Percentiles rank a stretch among this genome's conserved stretches.
Evolutionary conservation across 2,329 filamentous ascomycete species (phyloP).

Genomic region (Aspergillus aculeatus): DNA sequence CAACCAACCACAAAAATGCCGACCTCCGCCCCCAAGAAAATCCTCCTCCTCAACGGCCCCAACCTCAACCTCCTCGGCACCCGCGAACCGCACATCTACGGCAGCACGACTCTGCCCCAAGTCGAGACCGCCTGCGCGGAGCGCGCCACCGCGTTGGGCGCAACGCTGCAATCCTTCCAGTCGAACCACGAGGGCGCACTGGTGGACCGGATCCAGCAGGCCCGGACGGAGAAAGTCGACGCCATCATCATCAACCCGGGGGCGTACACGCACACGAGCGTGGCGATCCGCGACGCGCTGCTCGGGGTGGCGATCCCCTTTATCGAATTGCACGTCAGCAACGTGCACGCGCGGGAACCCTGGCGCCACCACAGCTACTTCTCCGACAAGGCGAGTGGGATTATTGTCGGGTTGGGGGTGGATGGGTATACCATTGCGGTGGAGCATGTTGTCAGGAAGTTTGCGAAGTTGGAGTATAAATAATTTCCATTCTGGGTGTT

Average conservation of each 20-base stretch:
- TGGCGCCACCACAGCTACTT: constrained; percentile 71
- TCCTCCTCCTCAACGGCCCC: constrained; percentile 77
- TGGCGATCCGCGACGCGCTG: constrained; percentile 73
- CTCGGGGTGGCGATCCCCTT: constrained; percentile 69
- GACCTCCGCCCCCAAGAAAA: constrained; percentile 32
- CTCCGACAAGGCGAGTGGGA: constrained; percentile 71
- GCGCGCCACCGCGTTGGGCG: constrained; percentile 52
- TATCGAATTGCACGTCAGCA: constrained; percentile 74
- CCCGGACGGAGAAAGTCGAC: constrained; percentile 55
- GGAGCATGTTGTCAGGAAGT: constrained; percentile 49
- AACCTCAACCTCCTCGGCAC: constrained; percentile 79
- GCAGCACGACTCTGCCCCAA: constrained; percentile 64
- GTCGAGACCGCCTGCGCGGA: constrained; percentile 52
- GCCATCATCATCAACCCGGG: constrained; percentile 71
- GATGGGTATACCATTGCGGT: constrained; percentile 63
- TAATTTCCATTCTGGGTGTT: too few relatives aligned
- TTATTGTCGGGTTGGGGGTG: constrained; percentile 68
- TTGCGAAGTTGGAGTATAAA: constrained; percentile 33
- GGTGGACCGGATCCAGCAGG: constrained; percentile 70
- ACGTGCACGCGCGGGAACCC: constrained; percentile 69
- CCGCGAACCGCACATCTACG: constrained; percentile 72
- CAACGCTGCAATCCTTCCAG: constrained; percentile 62
- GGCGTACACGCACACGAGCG: constrained; percentile 72
- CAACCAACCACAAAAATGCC: constrained; percentile 25
- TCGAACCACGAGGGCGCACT: constrained; percentile 77